Conservation (phyloP, 306 rosid species). For the Lotus japonicus region DNA sequence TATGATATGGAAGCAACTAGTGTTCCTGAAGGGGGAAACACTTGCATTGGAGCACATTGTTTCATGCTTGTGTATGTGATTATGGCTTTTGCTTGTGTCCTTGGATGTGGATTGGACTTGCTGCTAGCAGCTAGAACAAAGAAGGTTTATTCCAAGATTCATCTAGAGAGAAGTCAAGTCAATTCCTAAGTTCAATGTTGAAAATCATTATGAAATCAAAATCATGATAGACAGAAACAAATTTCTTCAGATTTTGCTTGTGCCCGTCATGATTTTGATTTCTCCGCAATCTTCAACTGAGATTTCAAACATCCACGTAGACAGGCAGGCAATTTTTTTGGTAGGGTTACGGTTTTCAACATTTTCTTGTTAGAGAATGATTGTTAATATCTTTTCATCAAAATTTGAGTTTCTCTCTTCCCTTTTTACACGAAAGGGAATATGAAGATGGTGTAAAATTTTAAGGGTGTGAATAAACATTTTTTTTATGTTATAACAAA, state of each 20-base stretch:
- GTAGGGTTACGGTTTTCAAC: not conserved
- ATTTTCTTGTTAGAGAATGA: not conserved
- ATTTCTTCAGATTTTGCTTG: too few relatives aligned
- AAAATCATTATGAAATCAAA: too few relatives aligned
- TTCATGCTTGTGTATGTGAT: conserved; percentile 30
- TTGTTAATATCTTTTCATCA: not conserved
- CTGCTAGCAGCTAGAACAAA: conserved; percentile 28
- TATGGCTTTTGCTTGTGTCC: conserved; percentile 28
- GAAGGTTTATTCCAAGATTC: conserved; percentile 24
- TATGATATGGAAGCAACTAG: conserved; percentile 32
- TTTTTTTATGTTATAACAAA: too few relatives aligned
- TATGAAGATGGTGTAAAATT: too few relatives aligned
- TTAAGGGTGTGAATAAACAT: too few relatives aligned
- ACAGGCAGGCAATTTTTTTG: not conserved
- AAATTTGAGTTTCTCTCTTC: not conserved
- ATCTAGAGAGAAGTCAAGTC: not conserved
- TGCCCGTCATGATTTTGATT: too few relatives aligned
- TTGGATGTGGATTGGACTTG: conserved; percentile 25
- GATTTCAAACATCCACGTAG: too few relatives aligned
- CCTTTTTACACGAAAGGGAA: too few relatives aligned
- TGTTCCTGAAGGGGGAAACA: conserved; percentile 24
- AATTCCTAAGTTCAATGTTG: not conserved
- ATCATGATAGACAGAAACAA: too few relatives aligned
- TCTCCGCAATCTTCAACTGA: too few relatives aligned
- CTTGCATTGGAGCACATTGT: conserved; percentile 31